Evolutionary conservation across 2,329 filamentous ascomycete species (phyloP), one percentile per base, ranked within the genome.

Genomic region (Ophiostoma angusticollis): DNA sequence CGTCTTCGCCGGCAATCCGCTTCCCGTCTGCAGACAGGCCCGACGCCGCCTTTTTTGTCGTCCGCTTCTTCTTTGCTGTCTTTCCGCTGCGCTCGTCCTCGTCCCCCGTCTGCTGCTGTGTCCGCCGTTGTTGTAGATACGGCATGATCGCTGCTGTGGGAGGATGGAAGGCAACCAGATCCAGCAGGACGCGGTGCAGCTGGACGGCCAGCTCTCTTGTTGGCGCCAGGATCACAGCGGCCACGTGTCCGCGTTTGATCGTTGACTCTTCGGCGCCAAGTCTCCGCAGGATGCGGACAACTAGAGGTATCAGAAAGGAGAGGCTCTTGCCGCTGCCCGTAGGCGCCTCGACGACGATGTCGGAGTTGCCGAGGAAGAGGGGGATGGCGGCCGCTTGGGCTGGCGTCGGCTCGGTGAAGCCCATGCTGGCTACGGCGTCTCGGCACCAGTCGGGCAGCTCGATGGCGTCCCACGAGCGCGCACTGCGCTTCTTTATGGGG

Each of bases 341-440:
- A 4, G 48, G 46, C 6, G 48, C 47, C 64, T 93, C 85, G 6
- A 94, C 86, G 1, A 94, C 86, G 5, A 93, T 84, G 58, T 94
- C 86, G 54, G 93, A 93, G 57, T 93, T 83, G 37, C 77, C 79
- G 61, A 87, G 78, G 55, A 94, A 91, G 37, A 94, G 72, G 11
- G 86, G 85, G 48, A 95, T 81, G 5, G 84, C 81, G 43, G 85
- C 89, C 31, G 87, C 84, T 62, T 96, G 89, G n/a, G 95, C 87
- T 1, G 89, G 89, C 87, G 56, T 81, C 79, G 46, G 70, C 24
- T 50, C 45, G 13, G 24, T 65, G 59, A 94, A 94, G 44, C 85
- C 84, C 79, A 91, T 89, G 47, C 78, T 75, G 35, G 77, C 69
- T 35, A 93, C 78, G 43, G 85, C 86, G 48, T 93, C 84, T 39